Evolutionary conservation across 163 green algal genomes (phyloP).

Genomic region (Volvox carteri): DNA sequence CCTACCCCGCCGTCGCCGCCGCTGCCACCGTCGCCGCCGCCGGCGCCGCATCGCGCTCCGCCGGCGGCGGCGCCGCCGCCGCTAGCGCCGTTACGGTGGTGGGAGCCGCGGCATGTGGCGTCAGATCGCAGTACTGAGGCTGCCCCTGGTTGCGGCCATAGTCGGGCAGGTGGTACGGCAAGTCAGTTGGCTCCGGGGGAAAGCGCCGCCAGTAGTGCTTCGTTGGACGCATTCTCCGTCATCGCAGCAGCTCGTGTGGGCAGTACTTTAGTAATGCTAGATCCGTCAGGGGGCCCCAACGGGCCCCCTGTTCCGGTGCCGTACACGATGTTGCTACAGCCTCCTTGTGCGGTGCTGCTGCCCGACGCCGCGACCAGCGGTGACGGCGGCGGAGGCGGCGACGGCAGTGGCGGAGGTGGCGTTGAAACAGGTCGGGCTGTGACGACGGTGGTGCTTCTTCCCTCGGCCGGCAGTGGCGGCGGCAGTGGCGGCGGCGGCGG

Average conservation of each 20-base stretch:
- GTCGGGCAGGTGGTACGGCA: too few species aligned
- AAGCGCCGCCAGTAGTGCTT: neutral
- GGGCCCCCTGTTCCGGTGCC: neutral
- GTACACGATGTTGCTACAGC: neutral
- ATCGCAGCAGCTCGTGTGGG: conserved; percentile 39
- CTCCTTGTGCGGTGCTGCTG: conserved; percentile 1
- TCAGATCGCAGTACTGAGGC: too few species aligned
- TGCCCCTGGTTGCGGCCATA: too few species aligned
- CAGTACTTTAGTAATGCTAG: conserved; percentile 20
- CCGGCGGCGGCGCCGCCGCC: neutral
- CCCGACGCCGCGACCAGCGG: neutral
- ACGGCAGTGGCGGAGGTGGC: neutral
- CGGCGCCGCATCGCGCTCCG: neutral
- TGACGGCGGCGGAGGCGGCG: neutral
- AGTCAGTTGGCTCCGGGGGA: neutral
- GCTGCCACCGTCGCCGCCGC: neutral
- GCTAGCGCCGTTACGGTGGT: neutral
- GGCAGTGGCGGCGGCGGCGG: neutral
- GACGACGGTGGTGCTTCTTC: conserved; percentile 7
- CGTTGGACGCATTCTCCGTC: neutral
- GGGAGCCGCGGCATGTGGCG: neutral
- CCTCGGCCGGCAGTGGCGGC: neutral
- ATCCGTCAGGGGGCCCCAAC: neutral
- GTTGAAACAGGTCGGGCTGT: neutral
- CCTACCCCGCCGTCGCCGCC: neutral